Base-by-base conservation (phyloP, 2,329 filamentous ascomycete species). In the Hypoxylon sp. region DNA sequence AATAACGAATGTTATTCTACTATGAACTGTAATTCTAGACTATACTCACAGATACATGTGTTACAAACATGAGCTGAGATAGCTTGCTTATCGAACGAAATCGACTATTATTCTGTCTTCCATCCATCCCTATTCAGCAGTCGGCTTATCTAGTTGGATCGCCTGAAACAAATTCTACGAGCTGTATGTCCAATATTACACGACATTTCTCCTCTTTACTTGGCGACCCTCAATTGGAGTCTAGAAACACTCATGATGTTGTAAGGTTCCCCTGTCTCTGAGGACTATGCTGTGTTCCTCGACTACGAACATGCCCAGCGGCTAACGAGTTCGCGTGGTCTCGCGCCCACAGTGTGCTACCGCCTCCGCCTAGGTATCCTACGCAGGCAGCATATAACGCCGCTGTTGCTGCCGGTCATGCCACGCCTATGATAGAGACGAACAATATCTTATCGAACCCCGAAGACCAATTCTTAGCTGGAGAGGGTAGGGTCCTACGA, bases 381-480 rank as follows among this genome's bases (percentile, higher is more conserved):
- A 88, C 89, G 72, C 87, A 89, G 76, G 86, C 88, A 75, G 89
- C 91, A 71, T 92, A 92, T 79, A 92, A 92, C 83, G 90, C 91
- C 74, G 88, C 88, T 71, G 87, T 91, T 60, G 89, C 89, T 72
- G 87, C 90, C 76, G 90, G 90, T 69, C 86, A 91, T 78, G 85
- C 89, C 56, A 85, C 89, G 39, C 91, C 92, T 39, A 88, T 97
- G 80, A 91, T 97, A 76, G 96, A 99, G 86, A 98, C 95, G 59
- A 97, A 96, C 81, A 99, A 98, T 79, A 91, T 90, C 42, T 84
- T 99, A 68, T 89, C 88, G 63, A 92, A 92, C 75, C 95, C 92
- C 24, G 94, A 97, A 75, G 93, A 93, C 80, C 93, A 97, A 78
- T 91, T 99, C 73, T 89, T 97, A 47, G 94, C 95, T 52, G 96